Percentiles rank a stretch among this genome's conserved stretches.
Evolutionary conservation across 176 grass and related monocot species (phyloP).

Genomic region (Raddia distichophylla): DNA sequence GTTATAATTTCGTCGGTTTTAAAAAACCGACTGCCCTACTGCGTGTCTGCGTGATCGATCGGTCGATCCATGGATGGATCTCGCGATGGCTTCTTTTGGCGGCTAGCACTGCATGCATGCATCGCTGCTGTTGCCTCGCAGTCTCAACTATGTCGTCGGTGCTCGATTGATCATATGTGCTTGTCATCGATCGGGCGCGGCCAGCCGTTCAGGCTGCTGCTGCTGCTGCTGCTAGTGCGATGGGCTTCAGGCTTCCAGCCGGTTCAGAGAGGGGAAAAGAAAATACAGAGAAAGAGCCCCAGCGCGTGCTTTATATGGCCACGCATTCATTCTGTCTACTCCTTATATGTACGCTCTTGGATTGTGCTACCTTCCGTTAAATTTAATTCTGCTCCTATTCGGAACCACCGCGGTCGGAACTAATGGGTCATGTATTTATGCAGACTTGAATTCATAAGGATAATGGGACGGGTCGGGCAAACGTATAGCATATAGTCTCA

Average conservation of each 20-base stretch:
- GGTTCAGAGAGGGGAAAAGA: too few species aligned
- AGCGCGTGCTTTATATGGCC: background rate
- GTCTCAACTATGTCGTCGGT: background rate
- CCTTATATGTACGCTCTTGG: background rate
- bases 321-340: constrained; percentile 33
- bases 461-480: background rate
- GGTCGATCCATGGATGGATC: constrained; percentile 10
- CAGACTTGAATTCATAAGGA: background rate
- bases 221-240: background rate
- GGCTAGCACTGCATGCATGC: constrained; percentile 29
- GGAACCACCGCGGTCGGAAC: background rate
- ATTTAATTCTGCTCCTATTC: constrained; percentile 12
- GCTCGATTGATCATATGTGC: background rate
- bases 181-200: background rate
- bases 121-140: background rate
- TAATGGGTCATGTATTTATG: background rate
- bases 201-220: background rate
- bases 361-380: background rate
- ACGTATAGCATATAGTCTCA: too few species aligned
- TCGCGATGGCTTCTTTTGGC: constrained; percentile 7
- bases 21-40: too few species aligned
- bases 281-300: background rate
- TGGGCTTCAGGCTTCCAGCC: background rate
- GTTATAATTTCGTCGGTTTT: too few species aligned
- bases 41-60: background rate